Evolutionary conservation across 495 filamentous ascomycete species (phyloP).

Genomic region (Polyplosphaeria fusca): DNA sequence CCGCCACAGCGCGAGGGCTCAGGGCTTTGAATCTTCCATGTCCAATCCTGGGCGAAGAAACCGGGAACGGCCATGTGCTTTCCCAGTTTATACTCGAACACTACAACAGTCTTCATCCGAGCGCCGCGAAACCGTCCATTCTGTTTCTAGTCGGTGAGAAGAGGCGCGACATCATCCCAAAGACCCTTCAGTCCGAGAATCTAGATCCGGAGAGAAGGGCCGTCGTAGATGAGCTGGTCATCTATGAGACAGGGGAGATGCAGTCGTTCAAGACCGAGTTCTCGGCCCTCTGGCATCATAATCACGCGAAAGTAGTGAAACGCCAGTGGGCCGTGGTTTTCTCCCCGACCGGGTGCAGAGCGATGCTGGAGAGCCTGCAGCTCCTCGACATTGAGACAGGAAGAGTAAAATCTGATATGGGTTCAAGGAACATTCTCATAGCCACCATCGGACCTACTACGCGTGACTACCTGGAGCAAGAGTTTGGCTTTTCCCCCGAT

Average conservation of each 20-base stretch:
- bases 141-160: constrained; percentile 88
- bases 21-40: constrained; percentile 50
- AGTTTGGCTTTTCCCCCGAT: constrained; percentile 71
- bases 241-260: constrained; percentile 84
- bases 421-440: constrained; percentile 42
- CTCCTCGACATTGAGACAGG: constrained; percentile 52
- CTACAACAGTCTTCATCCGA: constrained; percentile 48
- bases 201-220: constrained; percentile 50
- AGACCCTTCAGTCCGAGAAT: constrained; percentile 57
- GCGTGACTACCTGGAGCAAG: constrained; percentile 62
- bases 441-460: constrained; percentile 96
- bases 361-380: constrained; percentile 67
- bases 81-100: constrained; percentile 73
- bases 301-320: constrained; percentile 31
- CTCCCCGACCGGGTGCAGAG: constrained; percentile 82
- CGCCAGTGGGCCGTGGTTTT: constrained; percentile 87
- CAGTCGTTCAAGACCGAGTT: constrained; percentile 69
- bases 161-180: constrained; percentile 82
- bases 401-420: constrained; percentile 30
- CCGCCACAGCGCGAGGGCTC: constrained; percentile 77
- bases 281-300: constrained; percentile 44
- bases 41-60: constrained; percentile 60
- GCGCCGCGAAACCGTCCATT: constrained; percentile 54
- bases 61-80: constrained; percentile 77
- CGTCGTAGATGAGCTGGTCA: constrained; percentile 68